phyloP scores from a whole-genome alignment of 176 grass and related monocot species.

The Bonia amplexicaulis region DNA sequence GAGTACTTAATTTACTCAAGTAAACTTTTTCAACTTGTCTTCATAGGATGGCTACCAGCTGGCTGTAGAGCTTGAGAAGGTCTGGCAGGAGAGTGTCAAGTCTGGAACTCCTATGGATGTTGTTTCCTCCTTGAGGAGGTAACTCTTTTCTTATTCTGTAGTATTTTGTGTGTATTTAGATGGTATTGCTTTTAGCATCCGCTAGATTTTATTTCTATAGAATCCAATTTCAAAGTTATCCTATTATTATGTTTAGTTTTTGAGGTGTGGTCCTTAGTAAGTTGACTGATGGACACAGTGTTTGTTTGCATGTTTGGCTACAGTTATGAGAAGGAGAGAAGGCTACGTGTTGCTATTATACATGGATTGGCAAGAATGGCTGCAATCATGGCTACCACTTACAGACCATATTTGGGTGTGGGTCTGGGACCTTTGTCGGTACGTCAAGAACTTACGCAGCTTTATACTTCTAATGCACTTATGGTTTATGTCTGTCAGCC shows the following conservation, averaged over 20 bases:
- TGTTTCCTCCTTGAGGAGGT: slow-evolving; percentile 81
- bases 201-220: background rate
- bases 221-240: background rate
- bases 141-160: slow-evolving; percentile 28
- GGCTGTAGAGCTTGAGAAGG: slow-evolving; percentile 90
- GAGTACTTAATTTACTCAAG: background rate
- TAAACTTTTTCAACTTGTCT: slow-evolving; percentile 14
- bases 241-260: slow-evolving; percentile 4
- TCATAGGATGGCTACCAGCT: slow-evolving; percentile 94
- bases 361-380: slow-evolving; percentile 99
- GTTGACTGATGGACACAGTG: background rate
- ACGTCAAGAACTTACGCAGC: slow-evolving; percentile 28
- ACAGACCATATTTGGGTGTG: slow-evolving; percentile 86
- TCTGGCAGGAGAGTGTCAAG: slow-evolving; percentile 71
- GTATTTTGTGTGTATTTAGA: background rate
- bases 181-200: background rate
- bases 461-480: slow-evolving; percentile 5
- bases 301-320: slow-evolving; percentile 22
- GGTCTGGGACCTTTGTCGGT: slow-evolving; percentile 87
- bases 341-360: slow-evolving; percentile 85
- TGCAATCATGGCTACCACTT: slow-evolving; percentile 96
- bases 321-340: slow-evolving; percentile 94
- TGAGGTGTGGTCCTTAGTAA: background rate
- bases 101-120: slow-evolving; percentile 61
- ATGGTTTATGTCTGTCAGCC: background rate